These are phyloP conservation scores for Paramecium primaurelia DNA, from an alignment of 73 alveolate species.

Conservation along the genomic window DNA sequence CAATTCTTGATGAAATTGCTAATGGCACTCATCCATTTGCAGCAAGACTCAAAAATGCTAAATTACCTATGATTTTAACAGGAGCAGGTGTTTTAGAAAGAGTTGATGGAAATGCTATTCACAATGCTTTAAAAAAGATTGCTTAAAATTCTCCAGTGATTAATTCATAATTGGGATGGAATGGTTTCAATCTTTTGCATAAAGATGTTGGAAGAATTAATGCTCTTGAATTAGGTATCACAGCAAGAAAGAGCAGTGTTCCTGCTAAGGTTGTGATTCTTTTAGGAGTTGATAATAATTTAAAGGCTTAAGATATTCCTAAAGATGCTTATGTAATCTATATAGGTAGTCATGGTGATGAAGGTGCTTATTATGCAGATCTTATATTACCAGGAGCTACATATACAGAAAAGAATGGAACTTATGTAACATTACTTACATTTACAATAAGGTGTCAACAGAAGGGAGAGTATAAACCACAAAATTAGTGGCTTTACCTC, in stretches of 20 bases:
- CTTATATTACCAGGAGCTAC: constrained; percentile 86
- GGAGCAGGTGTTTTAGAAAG: constrained; percentile 69
- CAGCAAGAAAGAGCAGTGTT: constrained; percentile 55
- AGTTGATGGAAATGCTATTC: constrained; percentile 78
- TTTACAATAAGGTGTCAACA: constrained; percentile 59
- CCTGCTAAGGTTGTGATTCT: constrained; percentile 79
- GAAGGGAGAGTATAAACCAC: constrained; percentile 87
- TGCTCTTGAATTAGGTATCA: constrained; percentile 90
- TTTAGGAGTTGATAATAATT: constrained; percentile 80
- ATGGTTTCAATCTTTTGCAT: constrained; percentile 82
- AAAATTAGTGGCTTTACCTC: constrained; percentile 73
- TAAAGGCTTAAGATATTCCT: constrained; percentile 81
- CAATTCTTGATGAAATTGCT: constrained; percentile 70
- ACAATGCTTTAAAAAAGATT: constrained; percentile 62
- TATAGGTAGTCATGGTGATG: constrained; percentile 90
- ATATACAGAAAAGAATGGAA: constrained; percentile 80
- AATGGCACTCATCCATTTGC: constrained; percentile 84
- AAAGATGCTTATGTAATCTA: constrained; percentile 89
- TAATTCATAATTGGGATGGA: constrained; percentile 77
- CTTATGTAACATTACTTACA: constrained; percentile 53
- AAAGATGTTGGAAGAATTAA: constrained; percentile 76
- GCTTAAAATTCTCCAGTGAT: constrained; percentile 67
- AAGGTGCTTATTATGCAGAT: constrained; percentile 92
- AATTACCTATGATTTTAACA: constrained; percentile 79
- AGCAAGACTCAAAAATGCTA: constrained; percentile 75